A percentile compares a stretch with the other conserved stretches of the same genome.
phyloP scores from a whole-genome alignment of 2,329 filamentous ascomycete genomes.

The Zymoseptoria passerinii region DNA sequence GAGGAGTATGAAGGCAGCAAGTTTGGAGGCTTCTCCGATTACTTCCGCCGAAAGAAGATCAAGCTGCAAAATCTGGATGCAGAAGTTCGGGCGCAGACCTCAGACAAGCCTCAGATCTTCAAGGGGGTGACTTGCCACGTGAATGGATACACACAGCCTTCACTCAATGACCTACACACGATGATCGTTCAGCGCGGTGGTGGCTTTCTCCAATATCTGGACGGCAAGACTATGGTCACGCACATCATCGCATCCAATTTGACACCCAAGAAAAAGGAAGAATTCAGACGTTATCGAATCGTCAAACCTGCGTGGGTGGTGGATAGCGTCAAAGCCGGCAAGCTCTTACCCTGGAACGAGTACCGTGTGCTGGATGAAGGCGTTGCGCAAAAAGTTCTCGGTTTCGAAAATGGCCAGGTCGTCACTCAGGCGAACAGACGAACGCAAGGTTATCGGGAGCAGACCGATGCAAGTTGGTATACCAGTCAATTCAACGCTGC shows the following conservation, averaged over 20 bases:
- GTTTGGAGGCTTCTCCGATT: slow-evolving; percentile 85
- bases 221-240: slow-evolving; percentile 88
- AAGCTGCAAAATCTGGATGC: slow-evolving; percentile 93
- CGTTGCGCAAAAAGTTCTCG: slow-evolving; percentile 68
- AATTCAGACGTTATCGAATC: slow-evolving; percentile 80
- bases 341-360: slow-evolving; percentile 73
- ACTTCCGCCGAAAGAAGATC: slow-evolving; percentile 91
- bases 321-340: slow-evolving; percentile 76
- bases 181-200: slow-evolving; percentile 91
- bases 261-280: slow-evolving; percentile 85
- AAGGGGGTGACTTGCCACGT: slow-evolving; percentile 84
- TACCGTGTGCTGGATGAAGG: slow-evolving; percentile 84
- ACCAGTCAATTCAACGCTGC: slow-evolving; percentile 52
- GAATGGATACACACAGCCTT: slow-evolving; percentile 92
- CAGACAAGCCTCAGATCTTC: slow-evolving; percentile 75
- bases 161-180: slow-evolving; percentile 76
- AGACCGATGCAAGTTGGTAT: slow-evolving; percentile 78
- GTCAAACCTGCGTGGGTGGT: slow-evolving; percentile 93
- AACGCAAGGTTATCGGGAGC: slow-evolving; percentile 63
- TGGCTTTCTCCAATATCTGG: slow-evolving; percentile 86
- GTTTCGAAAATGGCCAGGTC: slow-evolving; percentile 54
- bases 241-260: slow-evolving; percentile 85
- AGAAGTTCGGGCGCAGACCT: slow-evolving; percentile 61
- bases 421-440: slow-evolving; percentile 57
- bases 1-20: slow-evolving; percentile 84